Evolutionary conservation across 192 early-diverging fungal genomes (phyloP).

Genomic region (Coemansia biformis): DNA sequence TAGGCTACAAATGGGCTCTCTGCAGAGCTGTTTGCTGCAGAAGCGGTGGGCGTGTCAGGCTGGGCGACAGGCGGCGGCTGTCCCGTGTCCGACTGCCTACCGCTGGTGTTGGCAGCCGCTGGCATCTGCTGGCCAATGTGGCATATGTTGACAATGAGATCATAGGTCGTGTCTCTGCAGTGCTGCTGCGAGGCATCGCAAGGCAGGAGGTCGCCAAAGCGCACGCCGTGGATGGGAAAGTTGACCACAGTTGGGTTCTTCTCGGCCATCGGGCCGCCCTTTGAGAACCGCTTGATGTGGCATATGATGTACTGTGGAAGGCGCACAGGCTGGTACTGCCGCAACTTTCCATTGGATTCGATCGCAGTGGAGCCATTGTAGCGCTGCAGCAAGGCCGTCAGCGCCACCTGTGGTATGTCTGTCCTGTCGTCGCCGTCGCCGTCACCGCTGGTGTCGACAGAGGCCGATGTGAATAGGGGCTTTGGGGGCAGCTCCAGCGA

Average conservation of each 20-base stretch:
- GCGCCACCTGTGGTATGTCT: conserved; percentile 83
- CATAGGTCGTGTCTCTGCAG: conserved; percentile 55
- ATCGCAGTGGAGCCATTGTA: conserved; percentile 70
- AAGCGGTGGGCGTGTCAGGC: not conserved
- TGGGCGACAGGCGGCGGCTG: too few relatives aligned
- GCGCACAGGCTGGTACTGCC: conserved; percentile 65
- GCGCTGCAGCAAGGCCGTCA: conserved; percentile 74
- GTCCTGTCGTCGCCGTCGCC: conserved; percentile 4
- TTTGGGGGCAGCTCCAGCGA: conserved; percentile 85
- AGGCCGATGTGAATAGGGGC: conserved; percentile 83
- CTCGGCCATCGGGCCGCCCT: conserved; percentile 75
- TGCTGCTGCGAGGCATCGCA: conserved; percentile 41
- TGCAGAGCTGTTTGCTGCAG: conserved; percentile 36
- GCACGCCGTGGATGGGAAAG: conserved; percentile 81
- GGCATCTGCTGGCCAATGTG: conserved; percentile 70
- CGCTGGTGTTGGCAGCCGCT: conserved; percentile 1
- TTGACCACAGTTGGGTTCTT: conserved; percentile 98
- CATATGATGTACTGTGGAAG: conserved; percentile 87
- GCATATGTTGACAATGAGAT: conserved; percentile 86
- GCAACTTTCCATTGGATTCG: conserved; percentile 52
- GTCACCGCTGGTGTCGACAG: conserved; percentile 75
- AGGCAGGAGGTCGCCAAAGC: conserved; percentile 69
- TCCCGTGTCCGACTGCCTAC: not conserved
- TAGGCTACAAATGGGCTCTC: conserved; percentile 80
- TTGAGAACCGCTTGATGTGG: conserved; percentile 85